Conservation (phyloP, 2,329 filamentous ascomycete species). For the Diaporthe citri region DNA sequence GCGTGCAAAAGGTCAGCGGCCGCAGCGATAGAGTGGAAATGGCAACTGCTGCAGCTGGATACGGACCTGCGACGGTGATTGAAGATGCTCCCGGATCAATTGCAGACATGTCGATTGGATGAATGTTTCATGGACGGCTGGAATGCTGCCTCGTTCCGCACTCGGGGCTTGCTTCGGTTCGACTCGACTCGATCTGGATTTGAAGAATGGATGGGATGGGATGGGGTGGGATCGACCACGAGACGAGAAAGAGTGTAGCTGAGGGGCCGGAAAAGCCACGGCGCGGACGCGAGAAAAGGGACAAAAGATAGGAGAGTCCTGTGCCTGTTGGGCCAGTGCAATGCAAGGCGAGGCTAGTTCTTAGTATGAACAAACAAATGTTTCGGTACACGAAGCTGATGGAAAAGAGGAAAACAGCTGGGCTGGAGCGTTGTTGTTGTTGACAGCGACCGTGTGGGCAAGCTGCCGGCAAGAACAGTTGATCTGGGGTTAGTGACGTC, state of each 20-base stretch:
- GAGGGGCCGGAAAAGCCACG: not conserved
- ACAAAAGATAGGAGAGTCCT: conserved; percentile 9
- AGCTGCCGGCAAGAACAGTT: not conserved
- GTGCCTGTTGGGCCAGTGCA: not conserved
- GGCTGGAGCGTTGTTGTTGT: conserved; percentile 17
- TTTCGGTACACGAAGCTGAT: conserved; percentile 22
- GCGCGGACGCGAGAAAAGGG: not conserved
- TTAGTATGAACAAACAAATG: conserved; percentile 34
- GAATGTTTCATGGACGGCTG: conserved; percentile 33
- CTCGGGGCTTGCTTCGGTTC: conserved; percentile 8
- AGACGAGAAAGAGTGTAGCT: not conserved
- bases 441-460: conserved; percentile 16
- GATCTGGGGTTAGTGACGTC: conserved; percentile 30
- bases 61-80: conserved; percentile 69
- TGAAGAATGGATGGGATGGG: conserved; percentile 6
- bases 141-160: conserved; percentile 11
- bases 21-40: not conserved
- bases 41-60: not conserved
- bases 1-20: conserved; percentile 45
- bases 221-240: not conserved
- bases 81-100: conserved; percentile 65
- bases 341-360: not conserved
- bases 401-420: conserved; percentile 10
- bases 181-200: conserved; percentile 2
- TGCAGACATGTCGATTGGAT: conserved; percentile 47